phyloP scores from a whole-genome alignment of 2,329 filamentous ascomycete species.

The Aspergillus udagawae region DNA sequence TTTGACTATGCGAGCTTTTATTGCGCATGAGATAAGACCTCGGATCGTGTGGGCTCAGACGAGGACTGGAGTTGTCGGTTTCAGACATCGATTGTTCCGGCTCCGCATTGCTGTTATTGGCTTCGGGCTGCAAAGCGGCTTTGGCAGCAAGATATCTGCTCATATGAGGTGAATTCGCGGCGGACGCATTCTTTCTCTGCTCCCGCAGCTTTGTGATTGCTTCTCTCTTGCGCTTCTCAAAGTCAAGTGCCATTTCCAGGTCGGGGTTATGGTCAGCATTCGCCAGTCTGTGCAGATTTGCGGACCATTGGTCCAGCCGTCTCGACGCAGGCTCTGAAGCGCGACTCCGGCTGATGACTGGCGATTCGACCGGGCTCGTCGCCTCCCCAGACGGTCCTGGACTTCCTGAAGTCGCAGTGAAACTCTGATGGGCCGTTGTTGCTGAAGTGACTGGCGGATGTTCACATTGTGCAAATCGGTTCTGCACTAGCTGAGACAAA shows the following conservation, averaged over 20 bases:
- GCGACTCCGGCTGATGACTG: constrained; percentile 3
- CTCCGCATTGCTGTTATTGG: not conserved
- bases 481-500: constrained; percentile 10
- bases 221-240: constrained; percentile 36
- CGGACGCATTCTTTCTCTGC: constrained; percentile 10
- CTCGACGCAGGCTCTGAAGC: constrained; percentile 1
- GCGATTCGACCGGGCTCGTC: not conserved
- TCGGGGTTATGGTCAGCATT: constrained; percentile 12
- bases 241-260: constrained; percentile 33
- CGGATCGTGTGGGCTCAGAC: constrained; percentile 24
- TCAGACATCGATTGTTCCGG: not conserved
- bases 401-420: not conserved
- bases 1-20: constrained; percentile 1
- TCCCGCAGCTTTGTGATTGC: constrained; percentile 25
- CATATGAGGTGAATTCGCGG: constrained; percentile 23
- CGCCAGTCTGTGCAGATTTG: constrained; percentile 16
- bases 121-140: constrained; percentile 16
- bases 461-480: constrained; percentile 7
- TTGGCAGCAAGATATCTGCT: constrained; percentile 31
- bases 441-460: not conserved
- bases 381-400: not conserved
- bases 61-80: not conserved
- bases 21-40: constrained; percentile 29
- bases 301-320: constrained; percentile 18
- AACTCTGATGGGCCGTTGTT: not conserved